phyloP scores from a whole-genome alignment of 1,284 basidiomycete genomes.

The Lignosus rhinocerotis region DNA sequence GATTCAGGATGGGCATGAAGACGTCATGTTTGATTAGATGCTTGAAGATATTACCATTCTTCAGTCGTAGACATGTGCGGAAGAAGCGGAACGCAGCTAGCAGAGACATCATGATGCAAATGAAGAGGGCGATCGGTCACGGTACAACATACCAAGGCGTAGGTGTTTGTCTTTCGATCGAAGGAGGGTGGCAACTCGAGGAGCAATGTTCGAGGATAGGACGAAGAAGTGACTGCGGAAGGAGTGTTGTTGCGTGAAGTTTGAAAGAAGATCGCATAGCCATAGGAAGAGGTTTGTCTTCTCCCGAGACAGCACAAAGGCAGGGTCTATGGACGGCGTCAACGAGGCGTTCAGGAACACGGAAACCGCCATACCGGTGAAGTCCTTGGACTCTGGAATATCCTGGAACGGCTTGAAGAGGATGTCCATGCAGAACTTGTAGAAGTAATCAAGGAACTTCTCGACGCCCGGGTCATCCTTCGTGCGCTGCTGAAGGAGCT shows the following conservation, averaged over 20 bases:
- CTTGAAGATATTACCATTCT: conserved; percentile 85
- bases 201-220: conserved; percentile 75
- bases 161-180: conserved; percentile 89
- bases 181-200: conserved; percentile 77
- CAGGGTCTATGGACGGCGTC: conserved; percentile 41
- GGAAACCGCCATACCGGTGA: conserved; percentile 54
- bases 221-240: conserved; percentile 92
- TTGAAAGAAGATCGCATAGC: conserved; percentile 89
- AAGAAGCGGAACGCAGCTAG: conserved; percentile 90
- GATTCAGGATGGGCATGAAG: conserved; percentile 79
- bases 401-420: conserved; percentile 82
- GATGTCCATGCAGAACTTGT: conserved; percentile 72
- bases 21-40: conserved; percentile 88
- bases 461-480: conserved; percentile 88
- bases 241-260: conserved; percentile 85
- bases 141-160: conserved; percentile 67
- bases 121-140: background rate
- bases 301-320: conserved; percentile 64
- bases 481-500: conserved; percentile 49
- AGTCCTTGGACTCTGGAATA: conserved; percentile 73
- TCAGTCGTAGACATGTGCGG: conserved; percentile 80
- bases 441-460: conserved; percentile 91
- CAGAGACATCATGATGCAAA: conserved; percentile 5
- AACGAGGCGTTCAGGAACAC: background rate
- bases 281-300: conserved; percentile 78